Conservation (phyloP, 345 rosid genomes). For the Noccaea caerulescens region DNA sequence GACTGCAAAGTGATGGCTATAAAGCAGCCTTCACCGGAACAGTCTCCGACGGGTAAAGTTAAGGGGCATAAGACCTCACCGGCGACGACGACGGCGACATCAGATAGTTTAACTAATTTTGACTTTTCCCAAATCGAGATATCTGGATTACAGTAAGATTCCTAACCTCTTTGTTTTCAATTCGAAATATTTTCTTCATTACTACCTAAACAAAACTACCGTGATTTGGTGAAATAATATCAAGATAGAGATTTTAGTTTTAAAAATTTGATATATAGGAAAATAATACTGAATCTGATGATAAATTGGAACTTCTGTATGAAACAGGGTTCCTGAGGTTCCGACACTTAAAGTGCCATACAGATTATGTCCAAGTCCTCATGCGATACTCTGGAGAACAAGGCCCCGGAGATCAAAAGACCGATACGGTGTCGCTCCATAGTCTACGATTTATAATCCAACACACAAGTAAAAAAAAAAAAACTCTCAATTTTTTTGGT, state of each 20-base stretch:
- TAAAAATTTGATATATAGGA: background rate
- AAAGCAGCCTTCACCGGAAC: constrained; percentile 51
- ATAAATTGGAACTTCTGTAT: constrained; percentile 6
- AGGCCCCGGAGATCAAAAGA: constrained; percentile 59
- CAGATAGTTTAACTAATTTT: constrained; percentile 56
- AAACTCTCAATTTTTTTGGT: background rate
- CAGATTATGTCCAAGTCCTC: constrained; percentile 69
- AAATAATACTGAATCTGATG: background rate
- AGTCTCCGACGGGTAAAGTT: constrained; percentile 20
- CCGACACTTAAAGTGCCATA: constrained; percentile 71
- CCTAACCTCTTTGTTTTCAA: constrained; percentile 16
- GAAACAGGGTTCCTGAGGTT: constrained; percentile 63
- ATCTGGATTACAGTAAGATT: constrained; percentile 57
- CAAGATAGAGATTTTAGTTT: background rate
- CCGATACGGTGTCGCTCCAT: constrained; percentile 30
- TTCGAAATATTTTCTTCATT: background rate
- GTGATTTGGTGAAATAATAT: constrained; percentile 12
- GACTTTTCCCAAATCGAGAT: constrained; percentile 76
- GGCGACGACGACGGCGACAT: constrained; percentile 1
- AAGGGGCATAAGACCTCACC: constrained; percentile 26
- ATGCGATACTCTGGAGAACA: constrained; percentile 80
- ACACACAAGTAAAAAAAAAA: background rate
- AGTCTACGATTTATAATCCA: background rate
- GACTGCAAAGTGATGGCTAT: constrained; percentile 72
- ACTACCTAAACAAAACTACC: background rate